Evolutionary conservation across 805 yeast species (phyloP).

Genomic region (Nakazawaea peltata): DNA sequence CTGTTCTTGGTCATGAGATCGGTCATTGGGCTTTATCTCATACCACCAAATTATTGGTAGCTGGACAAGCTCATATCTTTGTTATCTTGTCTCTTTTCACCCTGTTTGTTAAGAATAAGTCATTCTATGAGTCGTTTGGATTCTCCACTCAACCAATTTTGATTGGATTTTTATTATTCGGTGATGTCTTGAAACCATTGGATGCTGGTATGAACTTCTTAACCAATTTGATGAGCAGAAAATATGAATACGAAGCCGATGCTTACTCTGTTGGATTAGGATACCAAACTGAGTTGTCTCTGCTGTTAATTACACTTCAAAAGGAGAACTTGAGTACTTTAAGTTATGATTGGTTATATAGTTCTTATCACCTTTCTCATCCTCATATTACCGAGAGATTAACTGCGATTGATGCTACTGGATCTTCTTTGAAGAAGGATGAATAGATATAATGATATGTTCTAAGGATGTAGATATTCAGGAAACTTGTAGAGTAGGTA

Average conservation of each 20-base stretch:
- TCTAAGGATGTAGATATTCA: too few relatives aligned
- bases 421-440: background rate
- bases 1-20: conserved; percentile 96
- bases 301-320: conserved; percentile 67
- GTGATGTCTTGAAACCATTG: conserved; percentile 71
- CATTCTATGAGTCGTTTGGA: conserved; percentile 75
- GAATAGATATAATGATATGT: background rate
- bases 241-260: conserved; percentile 92
- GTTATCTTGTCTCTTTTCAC: conserved; percentile 67
- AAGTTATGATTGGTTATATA: conserved; percentile 84
- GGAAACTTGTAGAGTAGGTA: too few relatives aligned
- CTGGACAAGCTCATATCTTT: conserved; percentile 58
- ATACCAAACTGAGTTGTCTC: conserved; percentile 56
- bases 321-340: conserved; percentile 78
- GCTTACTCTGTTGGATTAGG: conserved; percentile 73
- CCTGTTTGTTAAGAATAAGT: conserved; percentile 69
- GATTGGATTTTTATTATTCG: conserved; percentile 75
- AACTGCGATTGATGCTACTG: conserved; percentile 47
- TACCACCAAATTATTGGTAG: conserved; percentile 64
- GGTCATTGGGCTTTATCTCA: conserved; percentile 97
- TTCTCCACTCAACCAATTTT: conserved; percentile 67
- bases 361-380: conserved; percentile 84
- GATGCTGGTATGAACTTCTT: conserved; percentile 60
- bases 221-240: conserved; percentile 69
- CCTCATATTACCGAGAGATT: conserved; percentile 91